A percentile compares a stretch with the other conserved stretches of the same genome.
phyloP scores from a whole-genome alignment of 164 flowering plant genomes.

The Stephania cephalantha region DNA sequence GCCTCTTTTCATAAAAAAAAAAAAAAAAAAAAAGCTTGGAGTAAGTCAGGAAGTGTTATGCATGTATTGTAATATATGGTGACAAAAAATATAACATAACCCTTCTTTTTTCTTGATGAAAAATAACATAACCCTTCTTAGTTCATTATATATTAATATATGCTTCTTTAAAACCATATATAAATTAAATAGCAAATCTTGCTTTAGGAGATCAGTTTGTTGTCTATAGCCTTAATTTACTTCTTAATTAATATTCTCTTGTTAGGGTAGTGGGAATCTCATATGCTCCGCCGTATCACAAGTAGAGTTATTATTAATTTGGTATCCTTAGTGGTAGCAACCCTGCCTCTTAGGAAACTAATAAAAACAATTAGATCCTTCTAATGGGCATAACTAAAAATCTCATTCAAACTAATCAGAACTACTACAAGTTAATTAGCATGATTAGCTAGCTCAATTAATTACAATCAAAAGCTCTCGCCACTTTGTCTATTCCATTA shows the following conservation, averaged over 20 bases:
- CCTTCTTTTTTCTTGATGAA: too few species aligned
- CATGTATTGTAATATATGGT: too few species aligned
- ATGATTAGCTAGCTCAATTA: too few species aligned
- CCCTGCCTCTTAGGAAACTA: not conserved
- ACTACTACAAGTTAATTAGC: not conserved
- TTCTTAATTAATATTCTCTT: not conserved
- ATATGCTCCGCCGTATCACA: not conserved
- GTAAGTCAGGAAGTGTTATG: too few species aligned
- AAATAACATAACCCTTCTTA: too few species aligned
- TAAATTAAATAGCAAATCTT: not conserved
- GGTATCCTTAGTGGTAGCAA: slow-evolving; percentile 1
- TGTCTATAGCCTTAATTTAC: not conserved
- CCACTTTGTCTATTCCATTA: too few species aligned
- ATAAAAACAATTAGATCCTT: not conserved
- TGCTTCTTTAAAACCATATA: too few species aligned
- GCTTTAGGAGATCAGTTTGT: not conserved
- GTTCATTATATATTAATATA: too few species aligned
- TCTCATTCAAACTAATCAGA: not conserved
- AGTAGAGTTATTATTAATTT: not conserved
- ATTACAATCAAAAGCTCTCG: too few species aligned
- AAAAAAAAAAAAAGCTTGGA: too few species aligned
- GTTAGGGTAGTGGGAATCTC: not conserved
- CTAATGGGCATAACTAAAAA: not conserved
- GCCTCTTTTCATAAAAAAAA: too few species aligned
- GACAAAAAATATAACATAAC: too few species aligned